Evolutionary conservation across 257 asterid genomes (phyloP).

Genomic region (Buddleja alternifolia): DNA sequence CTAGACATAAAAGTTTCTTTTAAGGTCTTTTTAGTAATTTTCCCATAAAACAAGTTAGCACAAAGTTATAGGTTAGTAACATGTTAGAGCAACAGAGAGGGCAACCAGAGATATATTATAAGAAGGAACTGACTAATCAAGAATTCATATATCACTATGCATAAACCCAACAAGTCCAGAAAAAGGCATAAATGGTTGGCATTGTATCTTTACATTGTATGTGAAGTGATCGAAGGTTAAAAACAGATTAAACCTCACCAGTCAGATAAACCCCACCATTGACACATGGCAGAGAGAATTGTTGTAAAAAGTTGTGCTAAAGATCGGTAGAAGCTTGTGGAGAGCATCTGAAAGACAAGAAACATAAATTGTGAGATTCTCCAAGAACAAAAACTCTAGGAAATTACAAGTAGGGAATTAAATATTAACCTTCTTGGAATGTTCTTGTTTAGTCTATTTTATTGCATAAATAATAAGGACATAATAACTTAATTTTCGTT

Average conservation of each 20-base stretch:
- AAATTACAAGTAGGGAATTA: not conserved
- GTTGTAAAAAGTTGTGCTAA: not conserved
- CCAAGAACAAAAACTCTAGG: not conserved
- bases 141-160: not conserved
- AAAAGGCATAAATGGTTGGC: not conserved
- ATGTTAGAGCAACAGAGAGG: too few relatives aligned
- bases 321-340: not conserved
- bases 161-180: not conserved
- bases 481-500: too few relatives aligned
- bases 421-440: not conserved
- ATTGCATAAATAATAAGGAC: too few relatives aligned
- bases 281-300: constrained; percentile 4
- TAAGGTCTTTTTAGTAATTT: too few relatives aligned
- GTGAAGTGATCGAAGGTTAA: not conserved
- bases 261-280: not conserved
- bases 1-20: too few relatives aligned
- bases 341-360: constrained; percentile 17
- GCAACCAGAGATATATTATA: too few relatives aligned
- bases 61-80: too few relatives aligned
- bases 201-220: constrained; percentile 15
- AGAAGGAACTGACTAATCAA: too few relatives aligned
- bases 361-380: not conserved
- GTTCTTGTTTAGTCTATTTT: too few relatives aligned
- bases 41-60: too few relatives aligned
- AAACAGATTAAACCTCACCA: constrained; percentile 1